phyloP scores from a whole-genome alignment of 1,284 basidiomycete genomes.

The Ceratobasidium sp. region DNA sequence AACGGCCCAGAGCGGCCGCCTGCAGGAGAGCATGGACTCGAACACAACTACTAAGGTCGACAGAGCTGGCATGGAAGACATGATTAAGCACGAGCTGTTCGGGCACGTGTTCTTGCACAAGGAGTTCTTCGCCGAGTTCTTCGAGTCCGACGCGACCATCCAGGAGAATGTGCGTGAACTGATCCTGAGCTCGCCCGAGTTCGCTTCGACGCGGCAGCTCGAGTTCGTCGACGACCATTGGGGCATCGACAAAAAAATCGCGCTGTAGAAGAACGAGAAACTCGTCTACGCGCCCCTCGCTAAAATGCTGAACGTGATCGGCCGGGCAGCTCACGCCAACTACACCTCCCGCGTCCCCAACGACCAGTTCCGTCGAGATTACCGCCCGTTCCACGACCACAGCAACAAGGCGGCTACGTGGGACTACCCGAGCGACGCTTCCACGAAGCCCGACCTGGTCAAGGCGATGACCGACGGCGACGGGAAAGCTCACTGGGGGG shows the following conservation, averaged over 20 bases:
- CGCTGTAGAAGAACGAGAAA: not conserved
- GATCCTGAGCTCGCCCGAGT: not conserved
- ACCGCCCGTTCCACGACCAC: not conserved
- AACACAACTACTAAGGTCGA: not conserved
- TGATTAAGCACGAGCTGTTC: slow-evolving; percentile 12
- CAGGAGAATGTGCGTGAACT: not conserved
- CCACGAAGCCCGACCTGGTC: slow-evolving; percentile 2
- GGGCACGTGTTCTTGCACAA: slow-evolving; percentile 2
- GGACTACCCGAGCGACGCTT: slow-evolving; percentile 3
- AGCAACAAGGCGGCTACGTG: not conserved
- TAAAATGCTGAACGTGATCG: slow-evolving; percentile 1
- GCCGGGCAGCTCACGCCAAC: not conserved
- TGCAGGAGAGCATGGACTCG: not conserved
- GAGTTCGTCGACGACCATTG: not conserved
- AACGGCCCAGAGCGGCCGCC: not conserved
- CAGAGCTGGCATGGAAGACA: not conserved
- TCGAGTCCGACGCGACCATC: not conserved
- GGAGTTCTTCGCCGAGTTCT: slow-evolving; percentile 9
- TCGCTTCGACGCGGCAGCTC: not conserved
- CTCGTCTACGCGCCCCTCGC: not conserved
- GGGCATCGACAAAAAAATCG: not conserved
- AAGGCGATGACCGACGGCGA: not conserved
- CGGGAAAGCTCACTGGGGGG: slow-evolving; percentile 17
- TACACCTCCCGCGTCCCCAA: not conserved
- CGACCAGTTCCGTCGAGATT: not conserved